Base-by-base conservation (phyloP, 192 early-diverging fungal species). In the Coemansia sp. region DNA sequence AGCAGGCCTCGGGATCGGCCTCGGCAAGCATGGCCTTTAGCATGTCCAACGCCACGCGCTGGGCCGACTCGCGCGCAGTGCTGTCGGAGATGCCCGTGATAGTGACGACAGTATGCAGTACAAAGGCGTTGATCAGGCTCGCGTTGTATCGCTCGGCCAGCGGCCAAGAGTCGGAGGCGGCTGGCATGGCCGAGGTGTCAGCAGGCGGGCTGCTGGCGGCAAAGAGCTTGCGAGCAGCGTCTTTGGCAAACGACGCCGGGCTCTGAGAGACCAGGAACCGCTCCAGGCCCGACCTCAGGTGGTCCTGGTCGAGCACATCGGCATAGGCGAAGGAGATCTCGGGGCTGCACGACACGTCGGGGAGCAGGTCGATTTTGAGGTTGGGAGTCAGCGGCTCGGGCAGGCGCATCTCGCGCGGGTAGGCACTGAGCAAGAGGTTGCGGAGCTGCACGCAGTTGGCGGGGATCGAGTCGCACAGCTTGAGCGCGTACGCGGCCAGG, bases 301-400 rank as follows among this genome's bases (percentile, higher is more conserved):
- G 86, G 58, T 83, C 84, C 2, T 74, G 67, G 16, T 83, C 65
- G 53, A 98, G 80, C 41, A 74, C 74, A 16, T 78, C 75, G 10
- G 89, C 86, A 69, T 93, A 94, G 65, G 96, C 94, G n/a, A 93
- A 95, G 56, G 95, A 82, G 24, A 99, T 89, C 5, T 84, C 84
- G 1, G 97, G 97, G 8, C 90, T 85, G 64, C 92, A 90, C 59
- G 92, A 87, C 47, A 95, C 93, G 69, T 97, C 97, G 3, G 95
- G 89, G 52, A 97, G 84, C 55, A 92, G 75, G 58, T 95, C 94
- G 4, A 99, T 93, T 74, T 95, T 93, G 64, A 99, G 84, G 66
- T 95, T 95, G 5, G 94, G 95, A 4, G 94, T 94, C 73, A 98
- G 94, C 12, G 97, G 97, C 80, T 99, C 97, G 0, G 97, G 97